A percentile compares a stretch with the other conserved stretches of the same genome.
Conservation (phyloP, 1,284 basidiomycete genomes). For the Pascua guehoae region DNA sequence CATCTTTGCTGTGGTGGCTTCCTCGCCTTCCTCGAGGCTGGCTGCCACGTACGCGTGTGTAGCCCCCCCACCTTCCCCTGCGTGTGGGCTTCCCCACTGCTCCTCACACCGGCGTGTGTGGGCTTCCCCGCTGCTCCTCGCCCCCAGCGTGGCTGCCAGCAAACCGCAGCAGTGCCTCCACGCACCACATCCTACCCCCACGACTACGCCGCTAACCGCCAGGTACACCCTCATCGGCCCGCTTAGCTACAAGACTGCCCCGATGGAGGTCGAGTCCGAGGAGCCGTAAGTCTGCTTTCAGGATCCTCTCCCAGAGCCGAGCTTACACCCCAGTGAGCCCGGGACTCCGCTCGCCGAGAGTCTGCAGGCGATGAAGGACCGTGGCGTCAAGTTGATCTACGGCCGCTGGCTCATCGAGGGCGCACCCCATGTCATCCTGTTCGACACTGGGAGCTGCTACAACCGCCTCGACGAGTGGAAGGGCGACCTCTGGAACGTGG, state of each 20-base stretch:
- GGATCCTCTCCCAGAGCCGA: background rate
- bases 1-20: too few species aligned
- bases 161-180: too few species aligned
- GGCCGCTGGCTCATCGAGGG: slow-evolving; percentile 98
- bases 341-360: slow-evolving; percentile 62
- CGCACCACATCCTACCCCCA: too few species aligned
- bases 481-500: slow-evolving; percentile 93
- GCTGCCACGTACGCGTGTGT: too few species aligned
- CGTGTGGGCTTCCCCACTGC: too few species aligned
- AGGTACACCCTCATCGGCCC: slow-evolving; percentile 90
- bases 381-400: slow-evolving; percentile 90
- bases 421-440: slow-evolving; percentile 86
- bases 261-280: slow-evolving; percentile 94
- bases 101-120: too few species aligned
- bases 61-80: too few species aligned
- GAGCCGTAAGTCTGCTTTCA: slow-evolving; percentile 61
- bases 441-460: slow-evolving; percentile 88
- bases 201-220: background rate
- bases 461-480: slow-evolving; percentile 95
- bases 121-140: too few species aligned
- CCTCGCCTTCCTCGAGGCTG: too few species aligned
- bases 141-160: too few species aligned
- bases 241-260: slow-evolving; percentile 93
- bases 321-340: slow-evolving; percentile 35
- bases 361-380: slow-evolving; percentile 71